These are phyloP conservation scores for Raffaelea albimanens DNA, from an alignment of 2,329 filamentous ascomycete species.

Conservation along the genomic window DNA sequence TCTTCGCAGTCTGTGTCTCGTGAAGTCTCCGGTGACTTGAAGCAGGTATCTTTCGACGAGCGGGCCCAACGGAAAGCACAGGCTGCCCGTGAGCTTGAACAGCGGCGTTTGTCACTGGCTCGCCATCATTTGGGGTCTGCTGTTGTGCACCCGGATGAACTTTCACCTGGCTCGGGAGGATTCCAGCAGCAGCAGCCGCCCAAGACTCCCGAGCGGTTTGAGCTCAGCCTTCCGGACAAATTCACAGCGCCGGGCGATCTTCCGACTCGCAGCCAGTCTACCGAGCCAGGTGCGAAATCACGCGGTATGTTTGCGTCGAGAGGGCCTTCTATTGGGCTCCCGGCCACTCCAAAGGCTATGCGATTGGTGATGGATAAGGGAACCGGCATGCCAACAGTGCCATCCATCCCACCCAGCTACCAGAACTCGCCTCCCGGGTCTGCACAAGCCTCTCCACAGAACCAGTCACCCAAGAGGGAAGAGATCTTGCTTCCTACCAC, in stretches of 20 bases:
- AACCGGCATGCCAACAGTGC: constrained; percentile 34
- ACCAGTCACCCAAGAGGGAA: constrained; percentile 20
- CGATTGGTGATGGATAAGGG: constrained; percentile 62
- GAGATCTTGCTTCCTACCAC: constrained; percentile 4
- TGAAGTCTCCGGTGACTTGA: constrained; percentile 35
- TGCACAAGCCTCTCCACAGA: constrained; percentile 13
- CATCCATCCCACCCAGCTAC: constrained; percentile 38
- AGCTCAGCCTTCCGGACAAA: constrained; percentile 32
- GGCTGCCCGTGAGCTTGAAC: constrained; percentile 78
- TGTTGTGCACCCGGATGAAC: constrained; percentile 64
- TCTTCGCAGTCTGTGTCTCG: constrained; percentile 14
- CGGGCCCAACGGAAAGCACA: constrained; percentile 60
- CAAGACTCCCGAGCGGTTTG: constrained; percentile 15
- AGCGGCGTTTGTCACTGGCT: constrained; percentile 74
- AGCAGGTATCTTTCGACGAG: constrained; percentile 44
- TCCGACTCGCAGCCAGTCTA: constrained; percentile 54
- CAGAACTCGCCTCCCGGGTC: constrained; percentile 30
- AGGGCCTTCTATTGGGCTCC: constrained; percentile 60
- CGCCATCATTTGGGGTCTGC: constrained; percentile 69
- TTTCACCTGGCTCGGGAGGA: constrained; percentile 26
- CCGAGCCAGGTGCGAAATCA: constrained; percentile 43
- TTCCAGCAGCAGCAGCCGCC: constrained; percentile 3
- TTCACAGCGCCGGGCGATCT: constrained; percentile 31
- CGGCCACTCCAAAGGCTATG: constrained; percentile 88
- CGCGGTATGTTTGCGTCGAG: constrained; percentile 39